Evolutionary conservation across 73 alveolate species (phyloP), one percentile per base, ranked within the genome.

Genomic region (Strombidium stylifer): DNA sequence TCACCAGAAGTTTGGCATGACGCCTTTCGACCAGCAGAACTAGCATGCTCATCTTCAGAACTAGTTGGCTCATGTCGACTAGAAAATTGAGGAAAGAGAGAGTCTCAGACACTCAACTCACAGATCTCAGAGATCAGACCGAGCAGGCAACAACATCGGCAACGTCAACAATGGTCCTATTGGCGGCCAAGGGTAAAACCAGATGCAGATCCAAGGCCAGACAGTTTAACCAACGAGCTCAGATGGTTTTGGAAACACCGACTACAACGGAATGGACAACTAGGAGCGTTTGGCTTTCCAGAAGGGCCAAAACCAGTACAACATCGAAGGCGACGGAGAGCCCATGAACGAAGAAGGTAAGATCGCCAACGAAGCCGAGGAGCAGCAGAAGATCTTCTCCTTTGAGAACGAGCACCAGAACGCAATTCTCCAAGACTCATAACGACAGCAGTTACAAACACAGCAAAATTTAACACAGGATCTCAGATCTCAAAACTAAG

Each of bases 81-180:
- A 64, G 31, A 49, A 54, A 19, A 64, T 64, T 12, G 78, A 64
- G 31, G 78, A 64, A 21, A 44, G 78, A 20, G 78, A 64, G 35
- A 44, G 66, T 24, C 59, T 64, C 14, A 64, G 78, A 31, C 78
- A 64, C 36, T 64, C 78, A 3, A 64, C 78, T 21, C 78, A 64
- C 31, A 25, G 78, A 26, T 64, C 78, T n/a, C 28, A 64, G 39
- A 44, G 78, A 20, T 64, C 78, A 45, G 78, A 64, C 31, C 52
- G 78, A 56, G 16, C 39, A 20, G 60, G 74, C 35, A 50, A 60
- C n/a, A 16, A 27, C 10, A 57, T 35, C 31, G 31, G 39, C 34
- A 37, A 40, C 49, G 14, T 40, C n/a, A n/a, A n/a, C n/a, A n/a
- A n/a, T n/a, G n/a, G n/a, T n/a, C n/a, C n/a, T n/a, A n/a, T n/a